phyloP scores from a whole-genome alignment of 352 stramenopile genomes.

The Phytophthora chlamydospora region DNA sequence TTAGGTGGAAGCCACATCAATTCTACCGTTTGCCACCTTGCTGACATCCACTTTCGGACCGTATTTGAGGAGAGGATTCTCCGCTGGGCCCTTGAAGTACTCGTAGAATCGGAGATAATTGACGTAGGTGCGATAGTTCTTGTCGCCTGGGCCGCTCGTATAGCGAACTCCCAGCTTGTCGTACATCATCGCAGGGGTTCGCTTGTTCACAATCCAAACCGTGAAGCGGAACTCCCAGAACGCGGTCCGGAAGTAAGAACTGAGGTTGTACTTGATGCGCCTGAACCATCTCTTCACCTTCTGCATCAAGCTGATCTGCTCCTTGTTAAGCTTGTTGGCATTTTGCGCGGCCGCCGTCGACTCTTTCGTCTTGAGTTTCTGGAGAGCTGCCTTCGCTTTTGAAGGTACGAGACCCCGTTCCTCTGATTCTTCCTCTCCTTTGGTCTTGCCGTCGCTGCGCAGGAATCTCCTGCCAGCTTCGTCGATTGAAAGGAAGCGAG shows the following conservation, averaged over 20 bases:
- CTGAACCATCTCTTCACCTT: constrained; percentile 6
- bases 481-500: background rate
- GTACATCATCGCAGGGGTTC: constrained; percentile 16
- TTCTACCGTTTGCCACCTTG: background rate
- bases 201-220: constrained; percentile 17
- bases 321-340: background rate
- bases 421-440: constrained; percentile 4
- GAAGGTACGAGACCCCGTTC: constrained; percentile 9
- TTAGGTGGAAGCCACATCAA: too few relatives aligned
- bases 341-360: constrained; percentile 1
- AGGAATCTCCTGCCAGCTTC: constrained; percentile 1
- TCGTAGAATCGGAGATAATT: constrained; percentile 25
- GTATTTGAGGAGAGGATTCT: constrained; percentile 8
- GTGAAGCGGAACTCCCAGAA: constrained; percentile 13
- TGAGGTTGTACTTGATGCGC: background rate
- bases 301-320: background rate
- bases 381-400: background rate
- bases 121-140: constrained; percentile 24
- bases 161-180: constrained; percentile 14
- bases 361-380: constrained; percentile 9
- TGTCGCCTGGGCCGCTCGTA: constrained; percentile 6
- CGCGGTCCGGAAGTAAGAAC: background rate
- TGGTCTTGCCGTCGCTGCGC: background rate
- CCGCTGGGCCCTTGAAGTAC: constrained; percentile 9
- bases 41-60: constrained; percentile 11